These are phyloP conservation scores for Sugiyamaella smithiae DNA, from an alignment of 805 yeast genomes.

Conservation along the genomic window DNA sequence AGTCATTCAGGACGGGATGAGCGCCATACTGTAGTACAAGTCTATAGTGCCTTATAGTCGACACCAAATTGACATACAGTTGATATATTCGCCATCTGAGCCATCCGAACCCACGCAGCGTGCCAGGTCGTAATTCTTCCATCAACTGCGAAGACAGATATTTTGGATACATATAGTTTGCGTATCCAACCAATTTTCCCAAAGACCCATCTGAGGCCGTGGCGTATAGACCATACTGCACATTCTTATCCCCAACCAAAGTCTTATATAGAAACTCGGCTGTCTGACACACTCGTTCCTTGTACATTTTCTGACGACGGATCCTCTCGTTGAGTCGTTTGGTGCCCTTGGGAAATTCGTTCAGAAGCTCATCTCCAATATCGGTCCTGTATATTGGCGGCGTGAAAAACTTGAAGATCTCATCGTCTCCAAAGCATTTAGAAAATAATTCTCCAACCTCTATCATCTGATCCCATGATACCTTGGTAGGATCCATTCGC, in stretches of 20 bases:
- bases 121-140: background rate
- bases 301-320: background rate
- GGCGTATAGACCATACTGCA: background rate
- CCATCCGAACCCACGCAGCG: conserved; percentile 4
- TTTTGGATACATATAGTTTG: background rate
- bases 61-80: background rate
- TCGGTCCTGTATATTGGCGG: background rate
- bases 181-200: background rate
- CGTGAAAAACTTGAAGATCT: background rate
- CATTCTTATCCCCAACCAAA: background rate
- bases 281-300: background rate
- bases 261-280: background rate
- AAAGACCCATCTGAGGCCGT: background rate
- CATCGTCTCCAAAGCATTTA: background rate
- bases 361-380: background rate
- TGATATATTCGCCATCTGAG: background rate
- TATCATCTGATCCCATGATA: background rate
- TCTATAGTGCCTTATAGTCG: background rate
- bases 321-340: background rate
- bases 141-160: background rate
- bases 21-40: background rate
- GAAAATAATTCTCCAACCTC: background rate
- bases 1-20: background rate
- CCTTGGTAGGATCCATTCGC: background rate
- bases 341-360: background rate